Base-by-base conservation (phyloP, 2,329 filamentous ascomycete species). In the Phaeomoniella chlamydospora region DNA sequence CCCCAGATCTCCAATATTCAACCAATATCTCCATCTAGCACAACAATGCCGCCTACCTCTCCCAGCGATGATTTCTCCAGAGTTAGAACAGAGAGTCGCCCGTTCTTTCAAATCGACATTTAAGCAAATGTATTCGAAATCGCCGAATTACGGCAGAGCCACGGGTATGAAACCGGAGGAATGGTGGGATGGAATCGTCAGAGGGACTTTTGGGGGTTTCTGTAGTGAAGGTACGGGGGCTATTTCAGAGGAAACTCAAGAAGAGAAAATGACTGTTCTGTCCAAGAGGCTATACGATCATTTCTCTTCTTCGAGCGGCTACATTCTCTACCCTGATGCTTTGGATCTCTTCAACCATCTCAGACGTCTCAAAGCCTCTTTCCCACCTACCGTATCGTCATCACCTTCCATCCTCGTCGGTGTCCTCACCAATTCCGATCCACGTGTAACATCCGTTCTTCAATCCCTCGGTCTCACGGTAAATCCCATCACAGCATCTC, bases 361-460 rank as follows among this genome's bases (percentile, higher is more conserved):
- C 43, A 44, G 46, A 10, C 34, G 43, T 9, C 43, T 48, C 17
- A 52, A 47, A 33, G 18, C 34, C 16, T 9, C 16, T 14, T 33
- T 37, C 17, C 33, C 22, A 15, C 19, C 39, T 12, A n/a, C n/a
- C n/a, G n/a, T n/a, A n/a, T n/a, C n/a, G n/a, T 41, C 42, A 1
- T 36, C 41, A 4, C 58, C 58, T 36, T 45, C 49, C 4, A 41
- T 64, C 2, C 19, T 61, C 15, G 44, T 63, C 1, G 62, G 62
- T 1, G 52, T 65, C 4, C 40, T 65, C 30, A 64, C 62, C 3
- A 65, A 65, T 39, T 63, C 62, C 9, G 62, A 65, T 44, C 61
- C 64, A 38, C 52, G 62, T 2, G 52, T 64, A 14, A 49, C 54
- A 3, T 47, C 42, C 9, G 55, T 65, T 5, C 40, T 65, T 19